phyloP scores from a whole-genome alignment of 176 grass and related monocot species.

The Carex littledalei region DNA sequence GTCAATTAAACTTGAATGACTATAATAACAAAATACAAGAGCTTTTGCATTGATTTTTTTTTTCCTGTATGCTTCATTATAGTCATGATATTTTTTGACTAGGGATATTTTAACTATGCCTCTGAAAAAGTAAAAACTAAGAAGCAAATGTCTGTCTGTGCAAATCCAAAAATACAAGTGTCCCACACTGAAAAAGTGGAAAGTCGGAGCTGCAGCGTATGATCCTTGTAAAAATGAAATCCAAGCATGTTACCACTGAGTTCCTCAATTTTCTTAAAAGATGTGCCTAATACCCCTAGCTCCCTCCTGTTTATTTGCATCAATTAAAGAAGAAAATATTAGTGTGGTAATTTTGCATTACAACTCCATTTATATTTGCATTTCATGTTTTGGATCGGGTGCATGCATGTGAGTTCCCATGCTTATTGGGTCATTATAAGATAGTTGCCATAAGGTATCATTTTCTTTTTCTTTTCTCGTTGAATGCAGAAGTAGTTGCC shows the following conservation, averaged over 20 bases:
- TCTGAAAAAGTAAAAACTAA: neutral
- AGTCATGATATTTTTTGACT: neutral
- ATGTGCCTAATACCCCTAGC: neutral
- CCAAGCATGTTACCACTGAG: too few species aligned
- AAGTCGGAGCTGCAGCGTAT: neutral
- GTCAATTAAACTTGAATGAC: neutral
- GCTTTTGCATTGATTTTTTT: neutral
- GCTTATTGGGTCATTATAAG: neutral
- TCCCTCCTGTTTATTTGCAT: neutral
- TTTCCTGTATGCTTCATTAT: neutral
- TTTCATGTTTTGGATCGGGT: neutral
- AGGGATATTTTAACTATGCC: too few species aligned
- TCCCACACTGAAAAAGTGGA: neutral
- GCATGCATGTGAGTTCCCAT: neutral
- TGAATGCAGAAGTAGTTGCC: conserved; percentile 53
- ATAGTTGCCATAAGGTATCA: neutral
- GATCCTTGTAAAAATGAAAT: neutral
- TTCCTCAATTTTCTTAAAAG: neutral
- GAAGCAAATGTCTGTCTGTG: neutral
- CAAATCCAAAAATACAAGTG: neutral
- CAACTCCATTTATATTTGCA: too few species aligned
- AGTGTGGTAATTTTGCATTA: neutral
- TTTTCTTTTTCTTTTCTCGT: neutral
- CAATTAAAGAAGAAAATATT: neutral
- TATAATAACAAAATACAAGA: neutral